These are phyloP conservation scores for Mucor ambiguus DNA, from an alignment of 371 early-diverging fungal genomes.

Conservation along the genomic window DNA sequence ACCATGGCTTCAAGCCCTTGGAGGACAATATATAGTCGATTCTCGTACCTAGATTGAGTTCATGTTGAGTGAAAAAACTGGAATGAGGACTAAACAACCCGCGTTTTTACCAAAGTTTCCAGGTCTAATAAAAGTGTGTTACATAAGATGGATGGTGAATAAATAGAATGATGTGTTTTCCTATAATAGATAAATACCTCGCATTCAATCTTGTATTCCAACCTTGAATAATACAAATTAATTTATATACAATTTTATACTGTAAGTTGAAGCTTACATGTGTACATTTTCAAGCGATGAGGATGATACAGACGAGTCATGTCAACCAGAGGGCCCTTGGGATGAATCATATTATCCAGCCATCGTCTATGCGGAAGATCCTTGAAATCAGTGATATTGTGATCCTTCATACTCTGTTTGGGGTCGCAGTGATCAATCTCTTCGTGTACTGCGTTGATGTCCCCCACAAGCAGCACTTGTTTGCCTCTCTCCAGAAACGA, in stretches of 20 bases:
- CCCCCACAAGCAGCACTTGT: conserved; percentile 77
- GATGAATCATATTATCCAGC: conserved; percentile 65
- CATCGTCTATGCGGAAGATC: conserved; percentile 71
- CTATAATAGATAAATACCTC: conserved; percentile 44
- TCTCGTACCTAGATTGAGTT: conserved; percentile 55
- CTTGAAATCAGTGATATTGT: conserved; percentile 59
- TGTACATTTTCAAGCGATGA: conserved; percentile 54
- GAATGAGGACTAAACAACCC: not conserved
- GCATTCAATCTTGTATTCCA: conserved; percentile 85
- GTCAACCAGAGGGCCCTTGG: conserved; percentile 61
- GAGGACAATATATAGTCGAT: conserved; percentile 84
- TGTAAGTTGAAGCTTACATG: conserved; percentile 31
- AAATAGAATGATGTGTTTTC: not conserved
- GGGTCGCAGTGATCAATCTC: conserved; percentile 85
- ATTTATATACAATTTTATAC: not conserved
- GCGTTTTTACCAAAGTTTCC: conserved; percentile 52
- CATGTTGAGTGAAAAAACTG: not conserved
- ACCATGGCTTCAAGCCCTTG: conserved; percentile 54
- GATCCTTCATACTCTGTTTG: conserved; percentile 57
- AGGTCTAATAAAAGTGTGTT: conserved; percentile 35
- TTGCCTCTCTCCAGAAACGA: conserved; percentile 55
- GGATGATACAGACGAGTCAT: conserved; percentile 55
- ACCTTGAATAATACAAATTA: conserved; percentile 3
- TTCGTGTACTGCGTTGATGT: conserved; percentile 78
- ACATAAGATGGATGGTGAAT: not conserved